phyloP scores from a whole-genome alignment of 805 yeast genomes.

The Zygosaccharomyces lentus region DNA sequence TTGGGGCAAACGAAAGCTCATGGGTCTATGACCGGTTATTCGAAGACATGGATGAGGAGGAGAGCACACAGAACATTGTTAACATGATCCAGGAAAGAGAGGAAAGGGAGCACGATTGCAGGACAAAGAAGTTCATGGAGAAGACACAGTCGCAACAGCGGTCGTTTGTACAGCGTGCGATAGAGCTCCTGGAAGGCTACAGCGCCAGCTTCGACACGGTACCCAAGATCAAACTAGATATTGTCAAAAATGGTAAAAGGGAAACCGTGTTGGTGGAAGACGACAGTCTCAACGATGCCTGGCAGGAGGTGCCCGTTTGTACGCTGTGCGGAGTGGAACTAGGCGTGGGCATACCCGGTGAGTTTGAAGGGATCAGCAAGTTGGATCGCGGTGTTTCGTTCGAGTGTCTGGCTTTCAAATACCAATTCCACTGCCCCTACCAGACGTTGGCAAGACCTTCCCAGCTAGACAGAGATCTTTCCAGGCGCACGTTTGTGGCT shows the following conservation, averaged over 20 bases:
- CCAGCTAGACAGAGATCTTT: conserved; percentile 52
- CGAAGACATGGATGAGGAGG: conserved; percentile 17
- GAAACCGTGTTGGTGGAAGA: conserved; percentile 22
- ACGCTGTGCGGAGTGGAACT: conserved; percentile 65
- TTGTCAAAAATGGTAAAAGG: conserved; percentile 20
- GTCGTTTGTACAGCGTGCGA: conserved; percentile 21
- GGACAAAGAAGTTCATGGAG: conserved; percentile 25
- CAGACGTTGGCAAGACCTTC: conserved; percentile 49
- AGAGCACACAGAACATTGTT: conserved; percentile 30
- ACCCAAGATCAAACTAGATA: conserved; percentile 20
- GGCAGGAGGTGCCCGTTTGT: conserved; percentile 47
- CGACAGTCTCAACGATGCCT: conserved; percentile 29
- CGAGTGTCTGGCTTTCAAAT: conserved; percentile 31
- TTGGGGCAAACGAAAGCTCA: conserved; percentile 2
- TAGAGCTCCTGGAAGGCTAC: conserved; percentile 29
- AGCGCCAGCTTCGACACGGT: conserved; percentile 29
- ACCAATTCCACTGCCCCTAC: conserved; percentile 59
- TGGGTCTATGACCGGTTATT: conserved; percentile 3
- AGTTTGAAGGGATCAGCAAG: conserved; percentile 35
- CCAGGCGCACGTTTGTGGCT: conserved; percentile 61
- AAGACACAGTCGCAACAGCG: conserved; percentile 29
- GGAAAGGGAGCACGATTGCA: conserved; percentile 28
- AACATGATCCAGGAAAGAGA: conserved; percentile 34
- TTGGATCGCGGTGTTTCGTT: conserved; percentile 28
- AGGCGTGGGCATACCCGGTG: conserved; percentile 68